A percentile compares a stretch with the other conserved stretches of the same genome.
Evolutionary conservation across 2,329 filamentous ascomycete genomes (phyloP).

Genomic region (Eurotiales sp.): DNA sequence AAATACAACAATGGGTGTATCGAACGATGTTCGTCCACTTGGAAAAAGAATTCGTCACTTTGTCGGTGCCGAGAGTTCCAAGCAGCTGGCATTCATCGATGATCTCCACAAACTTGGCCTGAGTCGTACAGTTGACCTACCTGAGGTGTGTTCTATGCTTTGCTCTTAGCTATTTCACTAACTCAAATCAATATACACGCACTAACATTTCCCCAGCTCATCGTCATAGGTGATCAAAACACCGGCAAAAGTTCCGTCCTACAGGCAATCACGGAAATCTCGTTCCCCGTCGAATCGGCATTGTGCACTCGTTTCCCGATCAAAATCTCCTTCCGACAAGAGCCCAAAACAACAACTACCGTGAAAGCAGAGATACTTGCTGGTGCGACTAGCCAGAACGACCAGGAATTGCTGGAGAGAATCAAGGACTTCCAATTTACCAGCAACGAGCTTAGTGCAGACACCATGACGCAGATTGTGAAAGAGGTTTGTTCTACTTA

Average conservation of each 20-base stretch:
- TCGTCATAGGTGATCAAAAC: constrained; percentile 59
- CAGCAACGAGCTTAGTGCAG: constrained; percentile 1
- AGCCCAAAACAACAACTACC: constrained; percentile 7
- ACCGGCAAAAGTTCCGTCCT: constrained; percentile 63
- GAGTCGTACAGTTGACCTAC: constrained; percentile 17
- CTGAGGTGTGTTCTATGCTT: constrained; percentile 14
- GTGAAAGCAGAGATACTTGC: constrained; percentile 16
- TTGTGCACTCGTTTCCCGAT: constrained; percentile 63
- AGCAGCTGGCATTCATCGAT: constrained; percentile 20
- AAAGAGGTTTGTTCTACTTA: neutral
- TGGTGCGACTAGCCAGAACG: constrained; percentile 8
- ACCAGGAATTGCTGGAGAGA: constrained; percentile 7
- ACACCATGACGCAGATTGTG: neutral
- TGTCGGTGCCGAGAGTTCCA: constrained; percentile 53
- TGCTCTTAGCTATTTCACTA: neutral
- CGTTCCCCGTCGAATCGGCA: constrained; percentile 57
- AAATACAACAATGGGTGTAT: neutral
- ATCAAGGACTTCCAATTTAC: constrained; percentile 7
- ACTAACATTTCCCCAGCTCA: constrained; percentile 34
- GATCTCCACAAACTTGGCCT: constrained; percentile 18
- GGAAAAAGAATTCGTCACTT: constrained; percentile 17
- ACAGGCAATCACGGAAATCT: constrained; percentile 59
- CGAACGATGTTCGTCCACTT: neutral
- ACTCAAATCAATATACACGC: neutral
- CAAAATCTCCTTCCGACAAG: constrained; percentile 51